Evolutionary conservation across 345 rosid genomes (phyloP).

Genomic region (Combretum micranthum): DNA sequence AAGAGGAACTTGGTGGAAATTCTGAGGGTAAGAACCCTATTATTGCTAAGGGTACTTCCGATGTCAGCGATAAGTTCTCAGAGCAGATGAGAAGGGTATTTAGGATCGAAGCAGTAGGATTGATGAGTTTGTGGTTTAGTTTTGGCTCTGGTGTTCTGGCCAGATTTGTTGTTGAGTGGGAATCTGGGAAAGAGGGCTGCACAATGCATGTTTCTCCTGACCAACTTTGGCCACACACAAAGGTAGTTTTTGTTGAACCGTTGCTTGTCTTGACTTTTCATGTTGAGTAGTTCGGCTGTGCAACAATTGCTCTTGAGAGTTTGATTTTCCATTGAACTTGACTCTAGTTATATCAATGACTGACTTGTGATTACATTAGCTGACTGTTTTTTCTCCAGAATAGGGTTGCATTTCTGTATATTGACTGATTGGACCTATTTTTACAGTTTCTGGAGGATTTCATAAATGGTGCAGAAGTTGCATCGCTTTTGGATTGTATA

Average conservation of each 20-base stretch:
- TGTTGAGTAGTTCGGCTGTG: no score
- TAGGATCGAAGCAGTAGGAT: conserved; percentile 90
- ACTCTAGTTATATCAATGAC: not conserved
- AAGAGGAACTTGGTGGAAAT: conserved; percentile 47
- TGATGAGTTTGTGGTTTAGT: conserved; percentile 96
- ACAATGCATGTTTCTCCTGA: conserved; percentile 99
- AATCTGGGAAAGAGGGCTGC: conserved; percentile 93
- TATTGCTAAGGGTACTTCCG: conserved; percentile 59
- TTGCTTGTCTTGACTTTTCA: not conserved
- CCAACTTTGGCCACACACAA: conserved; percentile 98
- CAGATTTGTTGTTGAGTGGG: conserved; percentile 99
- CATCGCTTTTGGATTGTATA: conserved; percentile 94
- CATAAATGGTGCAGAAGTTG: conserved; percentile 93
- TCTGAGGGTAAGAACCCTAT: conserved; percentile 38
- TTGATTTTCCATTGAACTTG: not conserved
- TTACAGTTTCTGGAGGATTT: conserved; percentile 49
- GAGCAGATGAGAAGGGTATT: conserved; percentile 87
- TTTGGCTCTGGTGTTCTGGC: conserved; percentile 87
- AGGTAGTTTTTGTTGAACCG: conserved; percentile 38
- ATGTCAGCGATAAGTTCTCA: conserved; percentile 63
- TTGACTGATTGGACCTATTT: not conserved
- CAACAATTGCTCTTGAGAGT: not conserved
- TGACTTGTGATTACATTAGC: no score
- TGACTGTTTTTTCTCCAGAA: no score
- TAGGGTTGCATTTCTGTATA: not conserved